These are phyloP conservation scores for Boletellus ananiceps DNA, from an alignment of 768 basidiomycete species.

Conservation along the genomic window DNA sequence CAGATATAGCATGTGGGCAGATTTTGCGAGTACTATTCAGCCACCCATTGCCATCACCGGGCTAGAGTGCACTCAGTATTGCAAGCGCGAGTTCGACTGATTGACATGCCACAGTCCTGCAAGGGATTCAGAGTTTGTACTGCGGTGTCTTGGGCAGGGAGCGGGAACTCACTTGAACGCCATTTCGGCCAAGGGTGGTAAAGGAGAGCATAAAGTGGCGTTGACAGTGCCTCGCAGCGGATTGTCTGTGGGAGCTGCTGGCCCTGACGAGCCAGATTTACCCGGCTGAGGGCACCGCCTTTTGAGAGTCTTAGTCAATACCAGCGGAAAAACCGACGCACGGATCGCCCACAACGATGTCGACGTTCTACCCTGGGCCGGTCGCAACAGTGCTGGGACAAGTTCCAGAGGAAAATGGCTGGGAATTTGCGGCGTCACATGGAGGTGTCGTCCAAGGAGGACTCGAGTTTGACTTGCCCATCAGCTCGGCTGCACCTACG, in stretches of 20 bases:
- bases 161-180: background rate
- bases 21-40: too few relatives aligned
- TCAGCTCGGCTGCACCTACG: constrained; percentile 25
- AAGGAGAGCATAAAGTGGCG: background rate
- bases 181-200: background rate
- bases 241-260: constrained; percentile 9
- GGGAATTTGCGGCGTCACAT: constrained; percentile 45
- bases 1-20: background rate
- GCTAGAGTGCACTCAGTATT: background rate
- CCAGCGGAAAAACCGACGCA: constrained; percentile 1
- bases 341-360: constrained; percentile 23
- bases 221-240: background rate
- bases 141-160: constrained; percentile 6
- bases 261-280: constrained; percentile 17
- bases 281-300: constrained; percentile 23
- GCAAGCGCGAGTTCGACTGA: background rate
- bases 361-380: constrained; percentile 44
- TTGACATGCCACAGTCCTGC: too few relatives aligned
- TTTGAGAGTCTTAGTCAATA: constrained; percentile 12
- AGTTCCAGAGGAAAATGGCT: constrained; percentile 47
- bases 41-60: background rate
- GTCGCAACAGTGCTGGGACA: constrained; percentile 43
- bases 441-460: constrained; percentile 47
- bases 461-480: constrained; percentile 64
- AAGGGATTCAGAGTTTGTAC: too few relatives aligned